Evolutionary conservation across 768 basidiomycete species (phyloP).

Genomic region (Tricholoma terreum): DNA sequence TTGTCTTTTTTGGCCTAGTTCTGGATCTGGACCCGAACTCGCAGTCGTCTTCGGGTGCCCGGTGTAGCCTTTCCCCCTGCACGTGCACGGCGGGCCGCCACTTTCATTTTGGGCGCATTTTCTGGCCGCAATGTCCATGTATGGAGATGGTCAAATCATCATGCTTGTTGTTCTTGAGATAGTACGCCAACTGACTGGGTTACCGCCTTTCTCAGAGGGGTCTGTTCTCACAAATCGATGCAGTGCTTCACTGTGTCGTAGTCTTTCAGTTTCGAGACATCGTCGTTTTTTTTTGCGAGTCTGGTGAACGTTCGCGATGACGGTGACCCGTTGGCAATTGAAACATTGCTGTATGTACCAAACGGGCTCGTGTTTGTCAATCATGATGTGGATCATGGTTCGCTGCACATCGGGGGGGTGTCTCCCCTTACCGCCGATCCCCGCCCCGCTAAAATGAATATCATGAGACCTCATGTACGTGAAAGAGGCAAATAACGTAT

Average conservation of each 20-base stretch:
- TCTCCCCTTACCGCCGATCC: not conserved
- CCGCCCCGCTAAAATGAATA: too few species aligned
- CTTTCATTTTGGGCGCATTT: not conserved
- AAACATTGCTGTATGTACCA: not conserved
- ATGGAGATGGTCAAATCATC: not conserved
- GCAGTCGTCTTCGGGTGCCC: not conserved
- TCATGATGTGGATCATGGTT: not conserved
- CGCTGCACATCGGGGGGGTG: not conserved
- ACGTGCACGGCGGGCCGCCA: too few species aligned
- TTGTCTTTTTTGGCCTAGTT: not conserved
- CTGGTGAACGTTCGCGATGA: not conserved
- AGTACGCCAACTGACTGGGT: not conserved
- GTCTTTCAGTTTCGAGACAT: not conserved
- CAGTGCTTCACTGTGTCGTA: not conserved
- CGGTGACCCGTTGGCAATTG: not conserved
- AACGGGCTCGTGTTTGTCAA: not conserved
- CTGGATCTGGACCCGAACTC: not conserved
- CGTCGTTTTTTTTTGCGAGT: not conserved
- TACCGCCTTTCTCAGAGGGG: not conserved
- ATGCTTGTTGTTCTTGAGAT: not conserved
- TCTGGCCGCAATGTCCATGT: not conserved
- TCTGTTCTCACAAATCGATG: not conserved
- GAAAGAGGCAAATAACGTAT: not conserved
- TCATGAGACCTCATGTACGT: not conserved
- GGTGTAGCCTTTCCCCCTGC: not conserved